These are phyloP conservation scores for Moesziomyces antarcticus DNA, from an alignment of 1,284 basidiomycete genomes.

Conservation along the genomic window DNA sequence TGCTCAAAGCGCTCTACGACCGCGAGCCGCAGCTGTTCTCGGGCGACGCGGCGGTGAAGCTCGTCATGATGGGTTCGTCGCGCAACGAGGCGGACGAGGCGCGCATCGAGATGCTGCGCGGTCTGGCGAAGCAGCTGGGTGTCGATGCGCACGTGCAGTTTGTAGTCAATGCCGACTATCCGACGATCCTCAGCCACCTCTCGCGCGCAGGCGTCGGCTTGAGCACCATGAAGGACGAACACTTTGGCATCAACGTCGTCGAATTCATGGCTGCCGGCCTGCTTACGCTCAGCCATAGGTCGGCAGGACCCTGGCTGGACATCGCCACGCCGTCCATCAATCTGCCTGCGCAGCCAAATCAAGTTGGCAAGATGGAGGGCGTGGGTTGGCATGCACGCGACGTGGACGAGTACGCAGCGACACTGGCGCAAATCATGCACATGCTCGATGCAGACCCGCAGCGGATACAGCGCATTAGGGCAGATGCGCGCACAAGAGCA, in stretches of 20 bases:
- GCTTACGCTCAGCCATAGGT: constrained; percentile 90
- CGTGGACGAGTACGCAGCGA: constrained; percentile 77
- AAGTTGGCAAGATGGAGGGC: not conserved
- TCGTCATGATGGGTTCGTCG: constrained; percentile 83
- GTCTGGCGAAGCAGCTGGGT: constrained; percentile 75
- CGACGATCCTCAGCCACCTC: constrained; percentile 77
- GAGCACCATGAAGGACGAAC: constrained; percentile 98
- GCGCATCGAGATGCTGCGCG: constrained; percentile 76
- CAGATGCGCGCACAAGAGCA: constrained; percentile 71
- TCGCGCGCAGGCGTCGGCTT: constrained; percentile 82
- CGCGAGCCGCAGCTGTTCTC: constrained; percentile 57
- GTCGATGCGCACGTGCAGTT: constrained; percentile 80
- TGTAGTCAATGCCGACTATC: constrained; percentile 83
- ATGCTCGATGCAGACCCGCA: constrained; percentile 73
- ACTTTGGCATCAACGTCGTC: constrained; percentile 98
- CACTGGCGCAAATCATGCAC: constrained; percentile 76
- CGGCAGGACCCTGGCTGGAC: constrained; percentile 89
- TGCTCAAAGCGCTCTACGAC: constrained; percentile 76
- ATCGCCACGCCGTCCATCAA: constrained; percentile 75
- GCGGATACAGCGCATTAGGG: constrained; percentile 1
- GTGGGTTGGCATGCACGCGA: constrained; percentile 72
- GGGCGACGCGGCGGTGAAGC: constrained; percentile 4
- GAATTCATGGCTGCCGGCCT: constrained; percentile 96
- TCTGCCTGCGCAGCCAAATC: not conserved
- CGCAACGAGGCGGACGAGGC: constrained; percentile 80